Percentiles rank a stretch among this genome's conserved stretches.
These are phyloP conservation scores for Bonia amplexicaulis DNA, from an alignment of 176 grass and related monocot genomes.

Conservation along the genomic window DNA sequence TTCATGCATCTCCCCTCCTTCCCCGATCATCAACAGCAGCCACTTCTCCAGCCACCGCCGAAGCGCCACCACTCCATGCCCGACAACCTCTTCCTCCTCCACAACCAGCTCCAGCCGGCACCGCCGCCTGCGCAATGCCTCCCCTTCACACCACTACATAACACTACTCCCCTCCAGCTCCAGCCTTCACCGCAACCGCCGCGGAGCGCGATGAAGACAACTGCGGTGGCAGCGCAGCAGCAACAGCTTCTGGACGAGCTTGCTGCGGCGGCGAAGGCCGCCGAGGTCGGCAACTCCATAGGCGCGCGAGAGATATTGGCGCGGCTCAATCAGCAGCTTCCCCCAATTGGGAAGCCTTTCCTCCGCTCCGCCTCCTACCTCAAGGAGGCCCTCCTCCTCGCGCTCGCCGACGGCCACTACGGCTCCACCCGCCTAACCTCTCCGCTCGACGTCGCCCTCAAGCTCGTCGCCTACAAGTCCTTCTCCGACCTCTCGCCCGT, in stretches of 20 bases:
- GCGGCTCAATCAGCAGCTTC: constrained; percentile 99
- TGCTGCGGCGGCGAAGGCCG: constrained; percentile 70
- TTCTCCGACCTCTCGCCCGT: constrained; percentile 79
- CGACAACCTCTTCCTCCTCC: constrained; percentile 43
- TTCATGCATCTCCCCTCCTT: constrained; percentile 52
- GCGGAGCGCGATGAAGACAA: constrained; percentile 25
- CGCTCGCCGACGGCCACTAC: constrained; percentile 39
- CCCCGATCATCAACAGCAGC: constrained; percentile 30
- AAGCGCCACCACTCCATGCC: constrained; percentile 51
- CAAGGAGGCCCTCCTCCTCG: constrained; percentile 84
- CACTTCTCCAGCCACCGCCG: constrained; percentile 43
- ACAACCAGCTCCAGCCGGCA: constrained; percentile 15
- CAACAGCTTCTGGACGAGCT: constrained; percentile 48
- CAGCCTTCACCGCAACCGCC: constrained; percentile 43
- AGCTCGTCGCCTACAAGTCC: constrained; percentile 70
- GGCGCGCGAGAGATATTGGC: constrained; percentile 99
- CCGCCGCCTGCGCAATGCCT: constrained; percentile 8
- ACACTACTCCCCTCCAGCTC: constrained; percentile 36
- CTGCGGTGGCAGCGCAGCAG: constrained; percentile 44
- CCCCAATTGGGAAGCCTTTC: constrained; percentile 85
- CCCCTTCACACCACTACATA: constrained; percentile 36
- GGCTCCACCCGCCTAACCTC: constrained; percentile 29
- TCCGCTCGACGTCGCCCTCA: constrained; percentile 60
- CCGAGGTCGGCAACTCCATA: constrained; percentile 62
- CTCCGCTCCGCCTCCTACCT: constrained; percentile 91